Percentiles rank a stretch among this genome's conserved stretches.
These are phyloP conservation scores for Erodium texanum DNA, from an alignment of 441 rosid species.

Conservation along the genomic window DNA sequence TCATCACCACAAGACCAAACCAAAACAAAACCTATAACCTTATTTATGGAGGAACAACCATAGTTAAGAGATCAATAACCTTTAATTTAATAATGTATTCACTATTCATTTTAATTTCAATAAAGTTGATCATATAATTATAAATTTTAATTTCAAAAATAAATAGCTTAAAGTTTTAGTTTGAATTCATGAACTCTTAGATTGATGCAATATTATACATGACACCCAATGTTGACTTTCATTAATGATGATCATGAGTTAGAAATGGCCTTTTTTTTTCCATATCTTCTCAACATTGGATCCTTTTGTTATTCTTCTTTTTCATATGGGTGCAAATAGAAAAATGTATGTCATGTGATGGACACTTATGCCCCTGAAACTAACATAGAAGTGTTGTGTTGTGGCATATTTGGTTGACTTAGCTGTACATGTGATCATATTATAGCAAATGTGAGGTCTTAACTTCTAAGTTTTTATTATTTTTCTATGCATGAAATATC, in stretches of 20 bases:
- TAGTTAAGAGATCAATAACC: not conserved
- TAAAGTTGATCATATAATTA: too few species aligned
- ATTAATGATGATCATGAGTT: not conserved
- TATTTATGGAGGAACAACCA: not conserved
- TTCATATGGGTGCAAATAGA: too few species aligned
- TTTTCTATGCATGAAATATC: not conserved
- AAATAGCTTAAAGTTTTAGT: too few species aligned
- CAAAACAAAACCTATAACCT: not conserved
- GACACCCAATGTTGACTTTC: not conserved
- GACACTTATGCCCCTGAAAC: too few species aligned
- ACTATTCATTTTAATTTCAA: too few species aligned
- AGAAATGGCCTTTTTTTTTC: not conserved
- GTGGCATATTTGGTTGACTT: not conserved
- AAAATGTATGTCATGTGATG: not conserved
- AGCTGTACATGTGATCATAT: not conserved
- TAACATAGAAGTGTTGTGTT: too few species aligned
- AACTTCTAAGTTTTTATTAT: not conserved
- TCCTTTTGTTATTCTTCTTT: not conserved
- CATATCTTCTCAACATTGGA: not conserved
- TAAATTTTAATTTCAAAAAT: too few species aligned
- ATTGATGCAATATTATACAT: not conserved
- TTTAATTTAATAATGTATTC: not conserved
- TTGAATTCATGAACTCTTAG: too few species aligned
- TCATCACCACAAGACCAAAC: not conserved
- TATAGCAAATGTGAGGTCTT: not conserved